Percentiles rank a stretch among this genome's conserved stretches.
Conservation (phyloP, 371 early-diverging fungal genomes). For the Syncephalis plumigaleata region DNA sequence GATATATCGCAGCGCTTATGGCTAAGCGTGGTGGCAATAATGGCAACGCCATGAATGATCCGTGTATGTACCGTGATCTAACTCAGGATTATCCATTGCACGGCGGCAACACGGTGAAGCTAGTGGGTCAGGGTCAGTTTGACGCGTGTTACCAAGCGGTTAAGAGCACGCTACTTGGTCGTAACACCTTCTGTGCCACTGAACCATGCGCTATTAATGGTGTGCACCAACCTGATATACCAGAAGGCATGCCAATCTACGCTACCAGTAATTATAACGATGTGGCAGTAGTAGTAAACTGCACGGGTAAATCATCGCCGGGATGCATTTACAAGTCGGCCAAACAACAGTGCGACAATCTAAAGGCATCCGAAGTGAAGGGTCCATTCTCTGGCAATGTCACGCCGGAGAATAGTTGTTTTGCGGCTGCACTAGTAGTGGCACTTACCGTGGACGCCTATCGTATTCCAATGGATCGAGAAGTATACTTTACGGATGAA, state of each 20-base stretch:
- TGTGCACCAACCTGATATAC: slow-evolving; percentile 2
- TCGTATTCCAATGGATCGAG: no score
- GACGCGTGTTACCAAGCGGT: neutral
- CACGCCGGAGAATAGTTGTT: no score
- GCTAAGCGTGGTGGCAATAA: neutral
- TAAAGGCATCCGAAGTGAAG: no score
- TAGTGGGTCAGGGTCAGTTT: slow-evolving; percentile 2
- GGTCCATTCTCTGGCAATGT: no score
- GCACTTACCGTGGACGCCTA: no score
- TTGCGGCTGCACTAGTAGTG: no score
- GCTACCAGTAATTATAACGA: slow-evolving; percentile 1
- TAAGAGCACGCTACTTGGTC: neutral
- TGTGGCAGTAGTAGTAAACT: neutral
- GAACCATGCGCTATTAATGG: slow-evolving; percentile 5
- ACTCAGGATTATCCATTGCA: slow-evolving; percentile 1
- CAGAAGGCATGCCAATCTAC: neutral
- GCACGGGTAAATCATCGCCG: neutral
- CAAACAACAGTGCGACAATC: no score
- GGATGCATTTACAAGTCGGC: no score
- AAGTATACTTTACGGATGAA: no score
- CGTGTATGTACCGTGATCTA: neutral
- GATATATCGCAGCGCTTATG: neutral
- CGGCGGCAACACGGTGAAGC: neutral
- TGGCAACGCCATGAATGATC: neutral
- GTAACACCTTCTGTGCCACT: neutral